These are phyloP conservation scores for Nemania abortiva DNA, from an alignment of 2,329 filamentous ascomycete species.

Conservation along the genomic window DNA sequence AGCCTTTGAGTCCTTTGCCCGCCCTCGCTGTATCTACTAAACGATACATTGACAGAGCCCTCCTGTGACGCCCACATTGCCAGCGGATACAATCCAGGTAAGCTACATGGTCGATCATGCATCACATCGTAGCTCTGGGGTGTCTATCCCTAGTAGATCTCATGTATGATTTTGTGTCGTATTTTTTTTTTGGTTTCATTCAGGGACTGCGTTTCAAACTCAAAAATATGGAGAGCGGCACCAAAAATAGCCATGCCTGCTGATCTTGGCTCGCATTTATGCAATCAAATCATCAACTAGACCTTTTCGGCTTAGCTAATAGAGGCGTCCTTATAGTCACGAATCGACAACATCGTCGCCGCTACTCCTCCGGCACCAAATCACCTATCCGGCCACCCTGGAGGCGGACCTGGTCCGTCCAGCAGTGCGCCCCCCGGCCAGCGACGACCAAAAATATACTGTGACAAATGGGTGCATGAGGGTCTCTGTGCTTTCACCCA, in stretches of 20 bases:
- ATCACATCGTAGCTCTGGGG: conserved; percentile 32
- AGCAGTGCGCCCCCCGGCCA: conserved; percentile 23
- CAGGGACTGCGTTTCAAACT: neutral
- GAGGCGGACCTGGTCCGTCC: conserved; percentile 12
- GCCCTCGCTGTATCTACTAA: conserved; percentile 27
- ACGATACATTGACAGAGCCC: conserved; percentile 39
- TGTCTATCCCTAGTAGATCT: conserved; percentile 20
- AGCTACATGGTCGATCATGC: conserved; percentile 40
- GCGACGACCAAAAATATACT: conserved; percentile 74
- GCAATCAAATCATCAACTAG: neutral
- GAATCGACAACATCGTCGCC: conserved; percentile 56
- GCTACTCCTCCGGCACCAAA: conserved; percentile 48
- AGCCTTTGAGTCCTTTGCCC: neutral
- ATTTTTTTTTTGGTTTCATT: neutral
- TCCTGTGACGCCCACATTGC: conserved; percentile 42
- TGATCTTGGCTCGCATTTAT: neutral
- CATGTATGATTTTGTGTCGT: conserved; percentile 31
- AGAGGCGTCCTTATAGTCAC: conserved; percentile 44
- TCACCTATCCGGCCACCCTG: conserved; percentile 1
- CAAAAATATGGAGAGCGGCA: neutral
- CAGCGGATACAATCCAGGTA: conserved; percentile 52
- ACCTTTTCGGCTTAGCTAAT: conserved; percentile 16
- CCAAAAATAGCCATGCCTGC: neutral
- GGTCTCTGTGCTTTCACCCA: conserved; percentile 88
- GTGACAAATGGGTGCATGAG: conserved; percentile 89